Percentiles rank a stretch among this genome's conserved stretches.
Conservation (phyloP, 805 yeast genomes). For the Candida mattraensis region DNA sequence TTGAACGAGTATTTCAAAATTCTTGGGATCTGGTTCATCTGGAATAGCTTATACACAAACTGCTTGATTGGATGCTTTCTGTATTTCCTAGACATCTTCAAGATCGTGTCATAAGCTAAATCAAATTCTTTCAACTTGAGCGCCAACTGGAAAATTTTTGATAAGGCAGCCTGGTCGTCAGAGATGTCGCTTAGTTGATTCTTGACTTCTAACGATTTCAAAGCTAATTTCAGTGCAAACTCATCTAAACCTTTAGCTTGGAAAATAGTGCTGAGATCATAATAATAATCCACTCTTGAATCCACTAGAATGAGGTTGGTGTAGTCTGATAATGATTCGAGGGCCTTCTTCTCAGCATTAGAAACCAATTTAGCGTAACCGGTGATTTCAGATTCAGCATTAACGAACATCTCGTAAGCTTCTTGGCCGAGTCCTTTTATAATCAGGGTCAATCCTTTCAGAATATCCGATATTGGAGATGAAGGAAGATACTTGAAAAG, state of each 20-base stretch:
- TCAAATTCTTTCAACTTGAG: conserved; percentile 33
- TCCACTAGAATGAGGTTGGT: conserved; percentile 29
- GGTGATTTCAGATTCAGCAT: conserved; percentile 31
- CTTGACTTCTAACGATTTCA: conserved; percentile 25
- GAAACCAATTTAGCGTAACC: conserved; percentile 17
- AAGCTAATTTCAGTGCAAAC: conserved; percentile 37
- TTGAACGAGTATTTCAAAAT: conserved; percentile 44
- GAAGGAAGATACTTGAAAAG: conserved; percentile 24
- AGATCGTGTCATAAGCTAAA: conserved; percentile 28
- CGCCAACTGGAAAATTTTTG: conserved; percentile 32
- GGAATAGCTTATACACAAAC: conserved; percentile 40
- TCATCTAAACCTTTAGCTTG: conserved; percentile 30
- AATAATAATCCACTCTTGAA: conserved; percentile 37
- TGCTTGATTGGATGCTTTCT: conserved; percentile 29
- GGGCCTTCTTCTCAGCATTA: conserved; percentile 20
- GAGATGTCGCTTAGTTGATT: conserved; percentile 18
- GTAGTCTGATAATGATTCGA: conserved; percentile 19
- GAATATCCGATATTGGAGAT: conserved; percentile 22
- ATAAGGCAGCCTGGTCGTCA: conserved; percentile 23
- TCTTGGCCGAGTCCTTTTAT: conserved; percentile 23
- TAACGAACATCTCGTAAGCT: conserved; percentile 33
- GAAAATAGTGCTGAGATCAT: conserved; percentile 39
- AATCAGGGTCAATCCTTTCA: conserved; percentile 31
- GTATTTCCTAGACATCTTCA: conserved; percentile 26
- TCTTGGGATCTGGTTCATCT: conserved; percentile 38